Conservation (phyloP, 2,329 filamentous ascomycete species). For the Cyphellophora europaea region DNA sequence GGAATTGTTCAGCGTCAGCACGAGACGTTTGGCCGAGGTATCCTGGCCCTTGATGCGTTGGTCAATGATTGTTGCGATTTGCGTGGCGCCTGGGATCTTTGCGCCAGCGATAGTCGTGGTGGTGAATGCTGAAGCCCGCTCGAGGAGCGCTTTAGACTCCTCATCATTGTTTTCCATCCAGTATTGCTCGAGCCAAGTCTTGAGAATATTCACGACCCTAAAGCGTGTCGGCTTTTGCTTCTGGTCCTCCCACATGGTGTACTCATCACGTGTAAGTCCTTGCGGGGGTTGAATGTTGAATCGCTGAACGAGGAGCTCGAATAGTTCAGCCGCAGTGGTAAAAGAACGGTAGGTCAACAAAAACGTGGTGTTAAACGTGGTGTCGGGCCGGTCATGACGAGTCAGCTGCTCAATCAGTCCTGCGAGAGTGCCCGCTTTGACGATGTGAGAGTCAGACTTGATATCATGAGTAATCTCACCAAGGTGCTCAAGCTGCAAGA, state of each 20-base stretch:
- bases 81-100: slow-evolving; percentile 78
- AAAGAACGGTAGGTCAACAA: slow-evolving; percentile 94
- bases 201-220: slow-evolving; percentile 92
- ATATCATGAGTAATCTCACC: slow-evolving; percentile 81
- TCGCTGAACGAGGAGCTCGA: slow-evolving; percentile 81
- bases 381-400: slow-evolving; percentile 88
- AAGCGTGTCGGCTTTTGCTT: slow-evolving; percentile 97
- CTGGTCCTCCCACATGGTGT: slow-evolving; percentile 78
- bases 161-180: slow-evolving; percentile 96
- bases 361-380: slow-evolving; percentile 95
- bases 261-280: slow-evolving; percentile 64
- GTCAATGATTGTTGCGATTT: slow-evolving; percentile 77
- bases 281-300: slow-evolving; percentile 89
- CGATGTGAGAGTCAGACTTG: slow-evolving; percentile 63
- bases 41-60: slow-evolving; percentile 84
- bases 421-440: slow-evolving; percentile 82
- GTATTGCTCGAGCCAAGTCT: slow-evolving; percentile 96
- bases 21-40: slow-evolving; percentile 71
- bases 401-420: slow-evolving; percentile 92
- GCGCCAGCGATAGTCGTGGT: slow-evolving; percentile 87
- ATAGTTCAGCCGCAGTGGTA: slow-evolving; percentile 79
- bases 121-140: slow-evolving; percentile 82
- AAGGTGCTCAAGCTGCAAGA: slow-evolving; percentile 77
- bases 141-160: slow-evolving; percentile 72
- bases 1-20: slow-evolving; percentile 74